Base-by-base conservation (phyloP, 208 protist species). In the Herpetomonas muscarum region DNA sequence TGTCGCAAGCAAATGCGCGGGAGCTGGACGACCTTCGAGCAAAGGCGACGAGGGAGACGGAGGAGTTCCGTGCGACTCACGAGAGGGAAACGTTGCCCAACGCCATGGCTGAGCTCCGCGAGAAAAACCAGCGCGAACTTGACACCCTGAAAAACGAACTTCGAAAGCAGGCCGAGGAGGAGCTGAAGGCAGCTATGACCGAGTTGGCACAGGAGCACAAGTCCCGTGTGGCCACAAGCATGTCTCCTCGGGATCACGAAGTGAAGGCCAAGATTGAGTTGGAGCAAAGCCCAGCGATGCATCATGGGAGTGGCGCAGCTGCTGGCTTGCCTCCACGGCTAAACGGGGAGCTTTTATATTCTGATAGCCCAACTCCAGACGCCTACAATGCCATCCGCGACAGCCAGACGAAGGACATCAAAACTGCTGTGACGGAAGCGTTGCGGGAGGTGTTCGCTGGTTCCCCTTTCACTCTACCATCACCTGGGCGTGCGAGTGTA, bases 361-460 rank as follows among this genome's bases (percentile, higher is more conserved):
- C 10, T 46, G 41, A 46, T 6, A 19, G 15, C 41, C 17, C 41
- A 6, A 12, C 22, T 22, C 41, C 41, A 6, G 41, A 15, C 9
- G 19, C 28, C 1, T 51, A 64, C 19, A n/a, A 22, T 24, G 21
- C 39, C 19, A 7, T 34, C 3, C 45, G 24, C 5, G 52, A 12
- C n/a, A 5, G 28, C 45, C 15, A 47, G 51, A 5, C 41, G 37
- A 30, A 30, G 24, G 74, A 87, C 55, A 74, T 92, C 30, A 79
- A 83, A 25, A 63, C 66, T 46, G 55, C 79, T 42, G 53, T 92
- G n/a, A 87, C 74, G 12, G 81, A 87, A 39, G 73, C 76, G 31
- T 67, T 92, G 36, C 69, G 74, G 28, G 67, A 81, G 49, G 69
- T 85, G 1, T 85, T 92, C 66, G 57, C 70, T 2, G 76, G 69